These are phyloP conservation scores for Fusarium luffae DNA, from an alignment of 2,329 filamentous ascomycete genomes.

Conservation along the genomic window DNA sequence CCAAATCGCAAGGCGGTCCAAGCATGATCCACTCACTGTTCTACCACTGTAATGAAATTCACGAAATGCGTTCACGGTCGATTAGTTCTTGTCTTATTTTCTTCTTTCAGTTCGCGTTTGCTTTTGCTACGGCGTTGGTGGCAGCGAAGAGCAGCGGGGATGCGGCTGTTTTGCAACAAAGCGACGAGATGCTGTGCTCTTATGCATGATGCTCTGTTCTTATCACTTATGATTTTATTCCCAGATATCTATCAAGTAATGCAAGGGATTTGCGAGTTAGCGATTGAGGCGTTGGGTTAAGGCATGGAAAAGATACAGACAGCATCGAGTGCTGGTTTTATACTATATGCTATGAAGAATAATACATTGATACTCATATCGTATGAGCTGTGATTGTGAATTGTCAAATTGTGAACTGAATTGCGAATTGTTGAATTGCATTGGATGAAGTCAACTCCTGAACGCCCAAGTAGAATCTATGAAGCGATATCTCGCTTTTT, in stretches of 20 bases:
- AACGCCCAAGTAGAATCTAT: constrained; percentile 33
- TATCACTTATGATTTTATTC: constrained; percentile 7
- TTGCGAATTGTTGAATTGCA: background rate
- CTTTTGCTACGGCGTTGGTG: constrained; percentile 42
- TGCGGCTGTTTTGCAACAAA: background rate
- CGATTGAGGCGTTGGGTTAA: constrained; percentile 38
- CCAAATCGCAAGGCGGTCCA: constrained; percentile 1
- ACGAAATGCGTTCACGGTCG: constrained; percentile 33
- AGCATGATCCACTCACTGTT: constrained; percentile 28
- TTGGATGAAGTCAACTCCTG: constrained; percentile 27
- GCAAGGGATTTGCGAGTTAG: constrained; percentile 24
- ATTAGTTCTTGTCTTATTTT: constrained; percentile 12
- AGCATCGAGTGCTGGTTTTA: constrained; percentile 6
- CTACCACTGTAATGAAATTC: constrained; percentile 38
- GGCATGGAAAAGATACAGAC: constrained; percentile 22
- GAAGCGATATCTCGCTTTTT: background rate
- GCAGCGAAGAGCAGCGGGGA: constrained; percentile 26
- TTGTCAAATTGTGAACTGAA: background rate
- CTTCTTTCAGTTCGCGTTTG: constrained; percentile 3
- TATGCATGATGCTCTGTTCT: constrained; percentile 8
- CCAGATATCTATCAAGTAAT: constrained; percentile 24
- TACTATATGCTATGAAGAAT: constrained; percentile 27
- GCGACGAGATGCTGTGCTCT: background rate
- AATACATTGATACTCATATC: background rate
- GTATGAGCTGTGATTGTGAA: background rate